These are phyloP conservation scores for Spathaspora passalidarum DNA, from an alignment of 805 yeast species.

Conservation along the genomic window DNA sequence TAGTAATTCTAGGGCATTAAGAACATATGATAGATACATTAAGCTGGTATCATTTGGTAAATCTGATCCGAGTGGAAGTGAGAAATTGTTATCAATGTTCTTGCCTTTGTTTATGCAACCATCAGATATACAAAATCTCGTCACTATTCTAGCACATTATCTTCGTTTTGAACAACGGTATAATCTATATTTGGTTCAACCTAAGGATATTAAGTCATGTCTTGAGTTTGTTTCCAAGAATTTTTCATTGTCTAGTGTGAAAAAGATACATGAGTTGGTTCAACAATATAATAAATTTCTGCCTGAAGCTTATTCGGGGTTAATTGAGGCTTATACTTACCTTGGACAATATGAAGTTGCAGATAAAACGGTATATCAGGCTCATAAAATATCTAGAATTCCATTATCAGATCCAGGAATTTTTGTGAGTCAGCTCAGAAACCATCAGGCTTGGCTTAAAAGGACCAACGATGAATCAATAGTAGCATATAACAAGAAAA, in stretches of 20 bases:
- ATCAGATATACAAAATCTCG: conserved; percentile 17
- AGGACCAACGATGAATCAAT: not conserved
- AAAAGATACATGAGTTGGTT: conserved; percentile 17
- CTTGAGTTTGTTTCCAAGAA: conserved; percentile 19
- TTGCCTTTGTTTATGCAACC: conserved; percentile 24
- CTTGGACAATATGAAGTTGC: conserved; percentile 32
- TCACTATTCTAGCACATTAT: not conserved
- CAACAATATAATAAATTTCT: conserved; percentile 15
- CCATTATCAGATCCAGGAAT: conserved; percentile 29
- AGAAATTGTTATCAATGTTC: conserved; percentile 24
- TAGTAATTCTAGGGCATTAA: conserved; percentile 32
- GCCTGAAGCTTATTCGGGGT: conserved; percentile 22
- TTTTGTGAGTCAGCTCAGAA: conserved; percentile 25
- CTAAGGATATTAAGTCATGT: conserved; percentile 14
- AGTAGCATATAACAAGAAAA: not conserved
- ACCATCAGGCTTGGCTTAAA: conserved; percentile 10
- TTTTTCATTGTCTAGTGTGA: conserved; percentile 20
- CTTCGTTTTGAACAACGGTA: not conserved
- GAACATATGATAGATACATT: conserved; percentile 21
- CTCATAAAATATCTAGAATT: conserved; percentile 24
- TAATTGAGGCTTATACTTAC: conserved; percentile 27
- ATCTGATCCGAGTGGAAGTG: conserved; percentile 14
- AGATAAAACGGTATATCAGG: conserved; percentile 26
- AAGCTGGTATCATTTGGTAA: not conserved
- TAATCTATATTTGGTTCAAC: not conserved